Evolutionary conservation across 2,329 filamentous ascomycete genomes (phyloP), one percentile per base, ranked within the genome.

Genomic region (Chaetomium sp.): DNA sequence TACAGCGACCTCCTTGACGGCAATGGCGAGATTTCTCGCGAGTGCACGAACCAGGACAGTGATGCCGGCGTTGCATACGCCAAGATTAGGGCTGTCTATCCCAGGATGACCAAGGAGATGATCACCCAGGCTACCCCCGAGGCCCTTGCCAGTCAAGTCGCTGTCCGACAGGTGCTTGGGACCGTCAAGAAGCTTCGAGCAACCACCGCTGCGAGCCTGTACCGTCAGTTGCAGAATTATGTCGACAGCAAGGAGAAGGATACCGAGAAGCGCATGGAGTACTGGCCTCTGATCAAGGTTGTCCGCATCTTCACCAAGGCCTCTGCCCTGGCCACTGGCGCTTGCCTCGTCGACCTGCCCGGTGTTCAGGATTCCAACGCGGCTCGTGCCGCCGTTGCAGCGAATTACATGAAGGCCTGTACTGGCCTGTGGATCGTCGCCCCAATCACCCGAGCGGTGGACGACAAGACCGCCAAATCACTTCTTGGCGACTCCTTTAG

Each of bases 391-490:
- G 69, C 83, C 2, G 81, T 89, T 27, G 85, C 86, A 1, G 78
- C 81, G 51, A 78, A 78, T 0, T 89, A 89, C 68, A 82, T 88
- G 75, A 83, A 88, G 70, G 78, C 83, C 66, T 89, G 86, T 67
- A 83, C 82, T 1, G 80, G 82, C 2, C 72, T 88, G 0, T 89
- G 84, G 84, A 83, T 88, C 58, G 82, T 87, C n/a, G 84, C 85
- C 1, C 84, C 85, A 0, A 88, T 89, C 63, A 84, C 78, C 45
- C 77, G 86, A 13, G 84, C 84, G 1, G 84, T 89, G 1, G 83
- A 87, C 66, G 83, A 87, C 68, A 85, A 86, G 70, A 80, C 82
- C 2, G 85, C 85, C 0, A 83, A 84, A 63, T 80, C 78, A 0
- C 75, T 89, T 1, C 75, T 88, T 8, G 85, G 84, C 0, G 78